Evolutionary conservation across 805 yeast genomes (phyloP).

Genomic region (Grigorovia humatica): DNA sequence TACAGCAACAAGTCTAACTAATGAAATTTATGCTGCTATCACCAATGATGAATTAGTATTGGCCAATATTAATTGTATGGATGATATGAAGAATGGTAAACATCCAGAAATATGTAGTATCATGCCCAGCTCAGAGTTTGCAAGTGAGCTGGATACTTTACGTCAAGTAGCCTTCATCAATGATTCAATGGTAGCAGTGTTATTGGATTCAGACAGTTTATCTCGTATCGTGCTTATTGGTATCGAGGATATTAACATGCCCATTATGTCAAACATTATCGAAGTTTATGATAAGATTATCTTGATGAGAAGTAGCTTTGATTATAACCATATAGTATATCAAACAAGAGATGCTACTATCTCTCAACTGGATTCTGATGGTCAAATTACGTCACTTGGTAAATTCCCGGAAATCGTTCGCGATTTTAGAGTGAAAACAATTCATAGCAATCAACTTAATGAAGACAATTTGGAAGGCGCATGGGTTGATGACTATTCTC

Average conservation of each 20-base stretch:
- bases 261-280: slow-evolving; percentile 32
- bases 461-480: slow-evolving; percentile 21
- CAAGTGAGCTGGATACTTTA: slow-evolving; percentile 35
- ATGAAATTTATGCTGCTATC: slow-evolving; percentile 48
- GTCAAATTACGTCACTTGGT: slow-evolving; percentile 29
- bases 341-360: slow-evolving; percentile 59
- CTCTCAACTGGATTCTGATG: slow-evolving; percentile 30
- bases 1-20: slow-evolving; percentile 52
- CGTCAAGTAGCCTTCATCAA: slow-evolving; percentile 56
- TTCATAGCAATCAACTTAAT: slow-evolving; percentile 14
- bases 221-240: slow-evolving; percentile 46
- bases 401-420: slow-evolving; percentile 64
- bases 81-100: slow-evolving; percentile 36
- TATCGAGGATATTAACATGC: slow-evolving; percentile 33
- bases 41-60: slow-evolving; percentile 38
- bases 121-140: slow-evolving; percentile 29
- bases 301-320: slow-evolving; percentile 43
- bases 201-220: slow-evolving; percentile 42
- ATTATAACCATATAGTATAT: slow-evolving; percentile 41
- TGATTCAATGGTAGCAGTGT: slow-evolving; percentile 44
- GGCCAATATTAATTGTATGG: slow-evolving; percentile 36
- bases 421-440: slow-evolving; percentile 40
- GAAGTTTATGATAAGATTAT: slow-evolving; percentile 44
- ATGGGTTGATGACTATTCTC: slow-evolving; percentile 22
- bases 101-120: slow-evolving; percentile 35